Evolutionary conservation across 139 green algal species (phyloP).

Genomic region (Chlorella sp.): DNA sequence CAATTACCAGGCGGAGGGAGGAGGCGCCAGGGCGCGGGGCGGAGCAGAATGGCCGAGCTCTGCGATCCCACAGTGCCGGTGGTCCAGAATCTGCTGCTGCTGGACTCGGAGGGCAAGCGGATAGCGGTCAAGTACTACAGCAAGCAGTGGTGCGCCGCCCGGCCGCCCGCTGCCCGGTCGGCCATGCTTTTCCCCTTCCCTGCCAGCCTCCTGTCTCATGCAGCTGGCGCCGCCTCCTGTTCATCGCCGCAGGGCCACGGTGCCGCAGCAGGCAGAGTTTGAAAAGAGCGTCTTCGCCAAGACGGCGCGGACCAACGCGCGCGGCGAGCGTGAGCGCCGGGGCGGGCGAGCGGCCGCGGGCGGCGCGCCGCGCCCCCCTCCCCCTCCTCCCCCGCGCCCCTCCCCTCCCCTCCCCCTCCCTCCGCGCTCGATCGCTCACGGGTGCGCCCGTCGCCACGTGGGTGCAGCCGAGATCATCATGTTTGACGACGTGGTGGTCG

Average conservation of each 20-base stretch:
- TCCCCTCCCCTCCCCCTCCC: background rate
- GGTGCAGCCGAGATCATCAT: conserved; percentile 94
- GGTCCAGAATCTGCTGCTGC: conserved; percentile 91
- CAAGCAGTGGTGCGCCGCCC: background rate
- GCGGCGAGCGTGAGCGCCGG: conserved; percentile 84
- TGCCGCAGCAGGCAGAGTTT: conserved; percentile 84
- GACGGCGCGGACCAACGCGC: conserved; percentile 88
- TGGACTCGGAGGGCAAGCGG: conserved; percentile 96
- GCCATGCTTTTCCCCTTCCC: background rate
- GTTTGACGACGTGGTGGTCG: conserved; percentile 94
- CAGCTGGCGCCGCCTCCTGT: background rate
- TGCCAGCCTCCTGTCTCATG: background rate
- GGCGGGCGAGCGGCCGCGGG: background rate
- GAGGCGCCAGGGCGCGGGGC: too few species aligned
- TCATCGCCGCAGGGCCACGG: conserved; percentile 66
- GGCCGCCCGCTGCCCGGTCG: background rate
- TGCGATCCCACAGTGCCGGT: conserved; percentile 71
- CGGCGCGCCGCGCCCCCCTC: background rate
- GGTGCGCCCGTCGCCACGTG: too few species aligned
- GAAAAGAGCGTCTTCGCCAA: conserved; percentile 96
- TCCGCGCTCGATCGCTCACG: background rate
- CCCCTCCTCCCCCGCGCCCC: background rate
- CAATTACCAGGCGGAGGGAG: too few species aligned
- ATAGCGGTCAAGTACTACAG: conserved; percentile 98
- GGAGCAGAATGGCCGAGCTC: conserved; percentile 17